Percentiles rank a stretch among this genome's conserved stretches.
Conservation (phyloP, 371 early-diverging fungal genomes). For the Apophysomyces trapeziformis region DNA sequence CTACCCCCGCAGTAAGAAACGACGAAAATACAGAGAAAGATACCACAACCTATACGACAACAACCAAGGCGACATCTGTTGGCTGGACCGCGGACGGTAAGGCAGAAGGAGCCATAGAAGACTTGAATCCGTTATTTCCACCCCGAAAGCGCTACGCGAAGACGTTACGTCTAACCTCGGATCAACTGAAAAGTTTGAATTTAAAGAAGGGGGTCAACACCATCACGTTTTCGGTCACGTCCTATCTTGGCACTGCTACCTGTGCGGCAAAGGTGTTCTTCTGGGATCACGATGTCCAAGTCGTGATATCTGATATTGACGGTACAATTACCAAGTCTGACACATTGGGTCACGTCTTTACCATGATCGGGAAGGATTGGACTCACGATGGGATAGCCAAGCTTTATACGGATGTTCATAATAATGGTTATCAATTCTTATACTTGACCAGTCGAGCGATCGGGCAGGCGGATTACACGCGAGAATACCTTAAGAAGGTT, state of each 20-base stretch:
- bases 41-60: slow-evolving; percentile 44
- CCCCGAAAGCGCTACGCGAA: slow-evolving; percentile 76
- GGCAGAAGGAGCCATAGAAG: background rate
- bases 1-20: slow-evolving; percentile 21
- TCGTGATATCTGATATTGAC: slow-evolving; percentile 99
- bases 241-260: slow-evolving; percentile 77
- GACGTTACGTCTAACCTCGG: slow-evolving; percentile 88
- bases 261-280: slow-evolving; percentile 89
- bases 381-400: slow-evolving; percentile 97
- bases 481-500: slow-evolving; percentile 90
- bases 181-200: slow-evolving; percentile 83
- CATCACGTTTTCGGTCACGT: slow-evolving; percentile 86
- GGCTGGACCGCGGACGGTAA: slow-evolving; percentile 41
- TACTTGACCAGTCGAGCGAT: slow-evolving; percentile 98
- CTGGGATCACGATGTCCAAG: slow-evolving; percentile 85
- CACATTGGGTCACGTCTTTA: slow-evolving; percentile 96
- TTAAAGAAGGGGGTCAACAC: slow-evolving; percentile 91
- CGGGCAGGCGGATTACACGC: slow-evolving; percentile 93
- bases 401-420: slow-evolving; percentile 92
- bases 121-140: slow-evolving; percentile 1
- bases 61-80: slow-evolving; percentile 47
- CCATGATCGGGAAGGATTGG: slow-evolving; percentile 99
- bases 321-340: slow-evolving; percentile 99
- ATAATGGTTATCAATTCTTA: slow-evolving; percentile 96
- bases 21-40: slow-evolving; percentile 15